Evolutionary conservation across 371 early-diverging fungal genomes (phyloP).

Genomic region (Mucor plumbeus): DNA sequence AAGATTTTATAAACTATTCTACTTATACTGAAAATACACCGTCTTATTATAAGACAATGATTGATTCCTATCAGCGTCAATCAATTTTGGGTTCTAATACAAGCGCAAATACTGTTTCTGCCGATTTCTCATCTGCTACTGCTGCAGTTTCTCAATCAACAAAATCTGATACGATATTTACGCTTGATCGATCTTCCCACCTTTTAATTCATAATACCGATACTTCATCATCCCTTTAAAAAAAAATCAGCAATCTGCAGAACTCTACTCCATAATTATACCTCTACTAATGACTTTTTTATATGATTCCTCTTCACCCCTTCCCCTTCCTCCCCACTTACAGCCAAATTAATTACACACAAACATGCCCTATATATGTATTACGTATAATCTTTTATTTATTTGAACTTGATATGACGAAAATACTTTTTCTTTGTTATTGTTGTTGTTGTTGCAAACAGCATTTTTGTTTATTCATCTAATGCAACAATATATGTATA

Average conservation of each 20-base stretch:
- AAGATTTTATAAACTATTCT: conserved; percentile 17
- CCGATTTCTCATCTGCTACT: background rate
- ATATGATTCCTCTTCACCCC: too few relatives aligned
- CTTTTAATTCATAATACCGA: conserved; percentile 8
- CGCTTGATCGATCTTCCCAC: background rate
- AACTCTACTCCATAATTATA: background rate
- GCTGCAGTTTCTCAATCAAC: background rate
- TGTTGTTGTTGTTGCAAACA: too few relatives aligned
- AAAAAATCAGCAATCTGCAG: background rate
- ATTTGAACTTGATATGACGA: too few relatives aligned
- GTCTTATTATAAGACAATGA: conserved; percentile 18
- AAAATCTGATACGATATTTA: background rate
- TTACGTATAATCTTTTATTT: too few relatives aligned
- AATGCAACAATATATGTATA: too few relatives aligned
- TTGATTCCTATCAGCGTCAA: background rate
- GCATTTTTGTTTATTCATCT: too few relatives aligned
- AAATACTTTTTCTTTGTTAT: too few relatives aligned
- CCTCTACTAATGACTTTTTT: background rate
- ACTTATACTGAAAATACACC: conserved; percentile 9
- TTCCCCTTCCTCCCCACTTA: too few relatives aligned
- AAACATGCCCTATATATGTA: too few relatives aligned
- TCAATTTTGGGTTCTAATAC: background rate
- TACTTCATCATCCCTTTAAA: background rate
- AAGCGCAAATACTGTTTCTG: background rate
- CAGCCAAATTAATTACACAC: too few relatives aligned